Evolutionary conservation across 441 rosid genomes (phyloP).

Genomic region (Brassica hybrid): DNA sequence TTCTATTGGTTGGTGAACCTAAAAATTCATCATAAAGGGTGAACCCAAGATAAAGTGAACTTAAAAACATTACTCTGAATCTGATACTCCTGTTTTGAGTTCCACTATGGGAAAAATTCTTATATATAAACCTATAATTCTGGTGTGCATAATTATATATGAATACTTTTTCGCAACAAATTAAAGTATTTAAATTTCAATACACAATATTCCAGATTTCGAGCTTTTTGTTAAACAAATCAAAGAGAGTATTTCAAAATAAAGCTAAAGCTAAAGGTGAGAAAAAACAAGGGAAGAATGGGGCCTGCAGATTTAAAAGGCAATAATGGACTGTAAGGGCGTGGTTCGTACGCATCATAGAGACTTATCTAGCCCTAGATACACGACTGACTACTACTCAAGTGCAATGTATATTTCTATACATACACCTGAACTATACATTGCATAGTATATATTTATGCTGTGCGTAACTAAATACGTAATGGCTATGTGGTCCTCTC

Average conservation of each 20-base stretch:
- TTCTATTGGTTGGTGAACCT: too few species aligned
- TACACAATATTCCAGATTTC: constrained; percentile 3
- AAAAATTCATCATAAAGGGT: too few species aligned
- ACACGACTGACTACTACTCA: constrained; percentile 14
- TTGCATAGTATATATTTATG: neutral
- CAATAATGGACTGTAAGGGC: constrained; percentile 37
- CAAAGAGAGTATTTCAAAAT: constrained; percentile 2
- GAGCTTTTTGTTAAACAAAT: neutral
- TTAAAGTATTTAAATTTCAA: neutral
- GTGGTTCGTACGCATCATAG: constrained; percentile 32
- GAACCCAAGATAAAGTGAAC: too few species aligned
- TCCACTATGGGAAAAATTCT: neutral
- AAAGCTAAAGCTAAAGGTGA: constrained; percentile 12
- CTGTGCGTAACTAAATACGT: constrained; percentile 22
- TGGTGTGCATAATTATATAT: neutral
- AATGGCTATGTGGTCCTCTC: constrained; percentile 11
- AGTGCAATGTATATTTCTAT: constrained; percentile 26
- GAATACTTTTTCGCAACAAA: too few species aligned
- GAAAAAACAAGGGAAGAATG: constrained; percentile 19
- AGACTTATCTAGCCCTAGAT: constrained; percentile 2
- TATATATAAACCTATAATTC: neutral
- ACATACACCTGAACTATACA: neutral
- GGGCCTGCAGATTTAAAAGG: constrained; percentile 23
- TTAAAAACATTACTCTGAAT: neutral
- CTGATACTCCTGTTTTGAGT: neutral